Evolutionary conservation across 805 yeast species (phyloP).

Genomic region (Ogataea methanolica): DNA sequence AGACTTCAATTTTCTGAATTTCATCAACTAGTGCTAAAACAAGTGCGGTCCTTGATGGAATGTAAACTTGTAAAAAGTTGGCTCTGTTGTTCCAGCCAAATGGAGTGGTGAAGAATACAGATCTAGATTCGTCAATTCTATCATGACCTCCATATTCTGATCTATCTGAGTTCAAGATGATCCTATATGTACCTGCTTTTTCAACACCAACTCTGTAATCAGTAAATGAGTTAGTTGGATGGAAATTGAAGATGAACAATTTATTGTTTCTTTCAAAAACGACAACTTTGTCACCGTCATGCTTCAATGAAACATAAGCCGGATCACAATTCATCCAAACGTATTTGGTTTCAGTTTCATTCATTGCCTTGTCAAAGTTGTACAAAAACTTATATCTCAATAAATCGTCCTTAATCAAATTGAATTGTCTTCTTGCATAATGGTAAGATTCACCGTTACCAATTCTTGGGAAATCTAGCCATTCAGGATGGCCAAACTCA

Average conservation of each 20-base stretch:
- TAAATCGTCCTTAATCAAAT: conserved; percentile 72
- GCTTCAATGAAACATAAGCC: conserved; percentile 83
- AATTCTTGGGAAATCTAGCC: conserved; percentile 94
- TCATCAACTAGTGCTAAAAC: conserved; percentile 46
- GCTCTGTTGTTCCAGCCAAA: conserved; percentile 76
- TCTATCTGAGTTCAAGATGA: conserved; percentile 73
- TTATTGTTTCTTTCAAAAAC: conserved; percentile 86
- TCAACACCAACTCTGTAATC: conserved; percentile 94
- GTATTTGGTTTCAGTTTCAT: conserved; percentile 61
- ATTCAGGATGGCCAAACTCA: conserved; percentile 98
- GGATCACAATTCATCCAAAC: conserved; percentile 67
- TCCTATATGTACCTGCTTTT: conserved; percentile 64
- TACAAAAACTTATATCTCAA: conserved; percentile 75
- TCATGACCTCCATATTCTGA: conserved; percentile 75
- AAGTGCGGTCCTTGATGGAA: conserved; percentile 74
- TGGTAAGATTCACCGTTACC: conserved; percentile 87
- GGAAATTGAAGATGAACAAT: conserved; percentile 84
- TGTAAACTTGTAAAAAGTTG: conserved; percentile 71
- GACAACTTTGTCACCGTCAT: conserved; percentile 83
- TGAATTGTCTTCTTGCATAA: conserved; percentile 94
- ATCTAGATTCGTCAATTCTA: conserved; percentile 52
- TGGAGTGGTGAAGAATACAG: conserved; percentile 65
- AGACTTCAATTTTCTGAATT: conserved; percentile 11
- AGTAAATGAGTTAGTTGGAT: conserved; percentile 75
- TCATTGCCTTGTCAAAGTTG: conserved; percentile 84